Percentiles rank a stretch among this genome's conserved stretches.
Evolutionary conservation across 164 flowering plant species (phyloP).

Genomic region (Magnolia officinalis): DNA sequence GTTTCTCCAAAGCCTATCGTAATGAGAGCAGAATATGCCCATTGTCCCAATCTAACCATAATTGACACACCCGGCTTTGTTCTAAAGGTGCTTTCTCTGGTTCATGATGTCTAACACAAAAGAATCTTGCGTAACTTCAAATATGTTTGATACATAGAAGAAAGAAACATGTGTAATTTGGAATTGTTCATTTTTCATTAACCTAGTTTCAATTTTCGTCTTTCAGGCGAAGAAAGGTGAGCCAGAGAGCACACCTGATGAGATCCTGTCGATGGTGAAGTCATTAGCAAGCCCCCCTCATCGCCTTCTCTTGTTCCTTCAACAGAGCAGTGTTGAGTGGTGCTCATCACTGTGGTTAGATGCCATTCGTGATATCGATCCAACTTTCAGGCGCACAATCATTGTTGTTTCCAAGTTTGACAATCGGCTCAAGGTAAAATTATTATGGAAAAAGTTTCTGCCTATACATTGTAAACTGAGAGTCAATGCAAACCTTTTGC

Average conservation of each 20-base stretch:
- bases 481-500: neutral
- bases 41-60: slow-evolving; percentile 95
- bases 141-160: neutral
- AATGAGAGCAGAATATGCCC: slow-evolving; percentile 97
- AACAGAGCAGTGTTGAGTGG: slow-evolving; percentile 99
- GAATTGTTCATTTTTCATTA: neutral
- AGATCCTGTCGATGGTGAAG: slow-evolving; percentile 93
- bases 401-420: slow-evolving; percentile 97
- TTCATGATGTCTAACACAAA: neutral
- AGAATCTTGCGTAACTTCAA: neutral
- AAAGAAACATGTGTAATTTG: neutral
- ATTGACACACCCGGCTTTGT: slow-evolving; percentile 98
- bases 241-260: slow-evolving; percentile 91
- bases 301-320: slow-evolving; percentile 91
- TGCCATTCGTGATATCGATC: slow-evolving; percentile 87
- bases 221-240: slow-evolving; percentile 95
- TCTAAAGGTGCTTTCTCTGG: slow-evolving; percentile 58
- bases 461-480: neutral
- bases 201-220: neutral
- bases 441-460: neutral
- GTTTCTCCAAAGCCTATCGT: slow-evolving; percentile 96
- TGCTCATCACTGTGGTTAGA: slow-evolving; percentile 98
- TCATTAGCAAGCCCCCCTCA: slow-evolving; percentile 93
- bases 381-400: slow-evolving; percentile 70
- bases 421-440: slow-evolving; percentile 84